These are phyloP conservation scores for Gyromitra esculenta DNA, from an alignment of 2,329 filamentous ascomycete species.

Conservation along the genomic window DNA sequence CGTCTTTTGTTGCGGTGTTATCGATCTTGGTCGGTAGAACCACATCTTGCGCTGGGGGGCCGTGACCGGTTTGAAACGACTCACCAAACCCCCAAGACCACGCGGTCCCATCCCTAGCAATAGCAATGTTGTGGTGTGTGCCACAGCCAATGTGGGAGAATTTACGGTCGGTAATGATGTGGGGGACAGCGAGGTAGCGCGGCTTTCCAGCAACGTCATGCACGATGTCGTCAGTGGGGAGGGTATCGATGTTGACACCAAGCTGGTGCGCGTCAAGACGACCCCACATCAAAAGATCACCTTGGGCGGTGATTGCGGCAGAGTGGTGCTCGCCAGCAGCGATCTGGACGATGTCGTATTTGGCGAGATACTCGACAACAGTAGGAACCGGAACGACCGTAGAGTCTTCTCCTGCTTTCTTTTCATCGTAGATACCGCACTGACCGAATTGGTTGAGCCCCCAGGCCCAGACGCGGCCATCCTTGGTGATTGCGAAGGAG, in stretches of 20 bases:
- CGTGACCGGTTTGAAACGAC: conserved; percentile 82
- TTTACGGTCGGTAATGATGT: conserved; percentile 69
- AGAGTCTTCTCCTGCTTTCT: conserved; percentile 70
- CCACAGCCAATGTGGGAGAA: conserved; percentile 70
- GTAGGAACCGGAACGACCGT: conserved; percentile 77
- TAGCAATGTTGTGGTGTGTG: conserved; percentile 77
- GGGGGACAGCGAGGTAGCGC: conserved; percentile 77
- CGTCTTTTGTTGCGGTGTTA: conserved; percentile 81
- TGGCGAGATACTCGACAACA: conserved; percentile 71
- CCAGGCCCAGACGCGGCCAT: conserved; percentile 79
- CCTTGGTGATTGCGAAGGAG: conserved; percentile 77
- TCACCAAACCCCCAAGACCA: conserved; percentile 83
- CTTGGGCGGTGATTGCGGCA: conserved; percentile 68
- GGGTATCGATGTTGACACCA: conserved; percentile 68
- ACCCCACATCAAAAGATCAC: conserved; percentile 71
- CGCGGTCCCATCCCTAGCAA: conserved; percentile 74
- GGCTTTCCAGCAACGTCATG: conserved; percentile 72
- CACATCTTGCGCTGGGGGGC: conserved; percentile 74
- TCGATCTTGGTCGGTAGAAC: conserved; percentile 80
- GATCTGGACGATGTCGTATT: conserved; percentile 73
- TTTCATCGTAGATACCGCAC: conserved; percentile 71
- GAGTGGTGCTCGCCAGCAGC: conserved; percentile 82
- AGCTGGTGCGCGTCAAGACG: conserved; percentile 67
- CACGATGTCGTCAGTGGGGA: conserved; percentile 70
- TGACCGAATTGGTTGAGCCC: conserved; percentile 88